Evolutionary conservation across 345 rosid genomes (phyloP), one percentile per base, ranked within the genome.

Genomic region (Erysimum cheiranthoides): DNA sequence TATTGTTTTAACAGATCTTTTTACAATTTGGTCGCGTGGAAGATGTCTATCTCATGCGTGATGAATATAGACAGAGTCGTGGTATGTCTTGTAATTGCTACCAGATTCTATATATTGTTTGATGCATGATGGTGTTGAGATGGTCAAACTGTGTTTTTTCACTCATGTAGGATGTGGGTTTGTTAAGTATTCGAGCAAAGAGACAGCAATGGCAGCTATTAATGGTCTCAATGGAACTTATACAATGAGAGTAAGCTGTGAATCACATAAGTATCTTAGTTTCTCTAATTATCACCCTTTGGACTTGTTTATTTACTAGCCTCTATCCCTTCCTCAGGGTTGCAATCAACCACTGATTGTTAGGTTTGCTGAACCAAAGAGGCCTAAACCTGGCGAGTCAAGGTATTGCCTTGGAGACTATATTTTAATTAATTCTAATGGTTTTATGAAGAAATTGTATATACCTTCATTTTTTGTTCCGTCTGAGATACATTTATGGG

Each of bases 41-140:
- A 84, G 99, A 95, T 85, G 99, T 95, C 54, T 95, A 95, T 82
- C 94, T 95, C 75, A 95, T 95, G 99, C 99, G 98, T 50, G 98
- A 95, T 83, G 98, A 90, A 58, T 78, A 76, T 82, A 95, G 87
- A 88, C 99, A 92, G 82, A 92, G 97, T 61, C 97, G 98, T 58
- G 99, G 99, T 95, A 75, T 65, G 89, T 73, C 81, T 71, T 71
- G 73, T 52, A 42, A 45, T 38, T 74, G 43, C 66, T 45, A 61
- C 32, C 43, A 31, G 50, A 36, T 32, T 66, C 27, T 61, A 38
- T 52, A 43, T 2, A n/a, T 14, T 35, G 21, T 69, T 40, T 17
- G 58, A 31, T 74, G 46, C n/a, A 8, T 46, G 59, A 67, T 61
- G 64, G n/a, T 60, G 53, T 65, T 63, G 56, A 47, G 65, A 64